A percentile compares a stretch with the other conserved stretches of the same genome.
phyloP scores from a whole-genome alignment of 139 green algal genomes.

The Astrephomene gubernaculifera region DNA sequence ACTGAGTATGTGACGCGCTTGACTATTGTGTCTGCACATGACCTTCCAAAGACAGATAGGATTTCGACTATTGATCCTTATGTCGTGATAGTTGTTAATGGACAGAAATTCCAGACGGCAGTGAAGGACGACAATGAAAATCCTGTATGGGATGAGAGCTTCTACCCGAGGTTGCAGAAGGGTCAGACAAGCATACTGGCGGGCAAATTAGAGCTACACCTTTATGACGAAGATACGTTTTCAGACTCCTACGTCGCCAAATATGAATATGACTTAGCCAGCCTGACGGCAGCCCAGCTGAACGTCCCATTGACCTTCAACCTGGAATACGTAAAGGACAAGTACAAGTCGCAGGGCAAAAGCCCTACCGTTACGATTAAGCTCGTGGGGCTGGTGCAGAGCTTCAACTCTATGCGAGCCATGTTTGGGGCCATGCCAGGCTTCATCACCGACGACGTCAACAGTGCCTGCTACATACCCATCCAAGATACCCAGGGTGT shows the following conservation, averaged over 20 bases:
- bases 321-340: slow-evolving; percentile 43
- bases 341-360: slow-evolving; percentile 30
- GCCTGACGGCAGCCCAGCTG: slow-evolving; percentile 20
- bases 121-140: slow-evolving; percentile 45
- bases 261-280: not conserved
- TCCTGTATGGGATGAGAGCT: slow-evolving; percentile 30
- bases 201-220: slow-evolving; percentile 7
- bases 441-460: slow-evolving; percentile 17
- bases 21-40: slow-evolving; percentile 7
- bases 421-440: slow-evolving; percentile 42
- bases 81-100: slow-evolving; percentile 17
- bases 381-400: slow-evolving; percentile 31
- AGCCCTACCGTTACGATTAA: slow-evolving; percentile 29
- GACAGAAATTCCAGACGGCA: slow-evolving; percentile 33
- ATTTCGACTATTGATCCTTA: slow-evolving; percentile 43
- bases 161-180: not conserved
- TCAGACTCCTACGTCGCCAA: slow-evolving; percentile 17
- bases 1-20: slow-evolving; percentile 29
- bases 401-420: slow-evolving; percentile 33
- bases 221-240: slow-evolving; percentile 39
- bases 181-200: not conserved
- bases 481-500: slow-evolving; percentile 9
- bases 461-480: slow-evolving; percentile 12
- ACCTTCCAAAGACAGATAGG: slow-evolving; percentile 29
- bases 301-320: slow-evolving; percentile 29